Conservation (phyloP, 2,329 filamentous ascomycete species). For the Hypocreales sp. region DNA sequence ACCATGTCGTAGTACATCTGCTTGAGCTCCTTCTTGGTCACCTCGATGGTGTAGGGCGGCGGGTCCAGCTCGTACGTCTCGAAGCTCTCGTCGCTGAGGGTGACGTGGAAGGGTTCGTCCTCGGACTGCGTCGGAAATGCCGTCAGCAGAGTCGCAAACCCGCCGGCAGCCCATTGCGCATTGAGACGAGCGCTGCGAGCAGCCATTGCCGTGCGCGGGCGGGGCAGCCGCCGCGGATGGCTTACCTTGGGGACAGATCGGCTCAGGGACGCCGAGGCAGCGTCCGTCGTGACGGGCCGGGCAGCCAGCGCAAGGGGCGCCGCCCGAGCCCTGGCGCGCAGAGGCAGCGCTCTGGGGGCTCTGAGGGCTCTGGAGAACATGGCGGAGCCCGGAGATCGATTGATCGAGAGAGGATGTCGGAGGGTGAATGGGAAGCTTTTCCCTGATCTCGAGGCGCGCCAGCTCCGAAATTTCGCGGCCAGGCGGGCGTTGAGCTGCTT, state of each 20-base stretch:
- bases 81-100: slow-evolving; percentile 95
- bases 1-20: slow-evolving; percentile 99
- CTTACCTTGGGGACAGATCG: slow-evolving; percentile 44
- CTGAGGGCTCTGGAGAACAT: slow-evolving; percentile 62
- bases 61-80: slow-evolving; percentile 99
- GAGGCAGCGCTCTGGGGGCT: slow-evolving; percentile 41
- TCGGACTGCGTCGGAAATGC: slow-evolving; percentile 49
- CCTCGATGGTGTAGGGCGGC: slow-evolving; percentile 78
- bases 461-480: slow-evolving; percentile 29
- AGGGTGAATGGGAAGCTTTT: slow-evolving; percentile 2
- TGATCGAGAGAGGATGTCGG: slow-evolving; percentile 10
- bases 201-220: no score
- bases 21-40: slow-evolving; percentile 96
- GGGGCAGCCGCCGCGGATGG: no score
- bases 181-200: no score
- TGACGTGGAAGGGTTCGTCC: slow-evolving; percentile 82
- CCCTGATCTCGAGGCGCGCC: slow-evolving; percentile 11
- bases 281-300: slow-evolving; percentile 85
- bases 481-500: slow-evolving; percentile 25
- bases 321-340: slow-evolving; percentile 32
- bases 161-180: no score
- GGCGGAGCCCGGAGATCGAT: slow-evolving; percentile 16
- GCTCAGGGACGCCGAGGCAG: slow-evolving; percentile 79
- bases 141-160: no score
- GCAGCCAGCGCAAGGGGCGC: slow-evolving; percentile 30